Conservation (phyloP, 306 rosid species). For the Glycine soja region DNA sequence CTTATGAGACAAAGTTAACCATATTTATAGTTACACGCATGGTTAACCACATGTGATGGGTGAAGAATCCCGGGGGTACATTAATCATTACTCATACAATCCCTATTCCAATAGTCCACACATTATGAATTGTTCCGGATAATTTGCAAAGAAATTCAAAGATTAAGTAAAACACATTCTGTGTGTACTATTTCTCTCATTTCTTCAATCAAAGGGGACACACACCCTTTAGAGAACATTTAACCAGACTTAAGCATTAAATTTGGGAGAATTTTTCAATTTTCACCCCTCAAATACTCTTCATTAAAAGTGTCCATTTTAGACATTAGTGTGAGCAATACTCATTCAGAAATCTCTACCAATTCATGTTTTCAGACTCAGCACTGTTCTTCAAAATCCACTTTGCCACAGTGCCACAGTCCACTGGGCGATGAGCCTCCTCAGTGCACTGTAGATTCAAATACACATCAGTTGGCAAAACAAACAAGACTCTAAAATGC, state of each 20-base stretch:
- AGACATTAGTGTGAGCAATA: constrained; percentile 18
- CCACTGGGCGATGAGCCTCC: constrained; percentile 98
- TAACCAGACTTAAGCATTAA: constrained; percentile 22
- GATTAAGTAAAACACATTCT: neutral
- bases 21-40: neutral
- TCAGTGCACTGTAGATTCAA: constrained; percentile 73
- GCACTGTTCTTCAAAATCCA: constrained; percentile 98
- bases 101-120: constrained; percentile 1
- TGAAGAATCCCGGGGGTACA: neutral
- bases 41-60: neutral
- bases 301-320: constrained; percentile 19
- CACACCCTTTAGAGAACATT: neutral
- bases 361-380: constrained; percentile 96
- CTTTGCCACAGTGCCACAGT: constrained; percentile 90
- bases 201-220: neutral
- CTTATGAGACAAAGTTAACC: neutral
- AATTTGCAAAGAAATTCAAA: constrained; percentile 29
- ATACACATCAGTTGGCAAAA: constrained; percentile 32
- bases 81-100: neutral
- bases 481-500: constrained; percentile 35
- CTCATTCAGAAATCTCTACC: constrained; percentile 52
- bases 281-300: constrained; percentile 24
- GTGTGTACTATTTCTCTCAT: constrained; percentile 11
- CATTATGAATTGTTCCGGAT: neutral
- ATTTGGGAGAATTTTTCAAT: neutral